Conservation (phyloP, 2,329 filamentous ascomycete genomes). For the Emmonsiellopsis sp. region DNA sequence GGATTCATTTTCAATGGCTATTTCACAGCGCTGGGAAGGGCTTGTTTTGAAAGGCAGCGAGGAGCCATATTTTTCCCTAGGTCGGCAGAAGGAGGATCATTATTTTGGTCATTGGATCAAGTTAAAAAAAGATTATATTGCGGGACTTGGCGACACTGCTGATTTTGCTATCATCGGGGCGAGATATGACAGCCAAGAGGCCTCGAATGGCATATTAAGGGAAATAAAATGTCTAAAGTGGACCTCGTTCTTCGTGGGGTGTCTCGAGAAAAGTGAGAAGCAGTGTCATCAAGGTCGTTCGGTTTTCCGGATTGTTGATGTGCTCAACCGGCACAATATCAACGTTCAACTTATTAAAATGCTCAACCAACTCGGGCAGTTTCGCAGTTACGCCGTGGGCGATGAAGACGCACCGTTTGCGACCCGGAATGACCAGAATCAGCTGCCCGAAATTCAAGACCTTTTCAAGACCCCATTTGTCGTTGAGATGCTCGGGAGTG, state of each 20-base stretch:
- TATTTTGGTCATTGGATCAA: conserved; percentile 57
- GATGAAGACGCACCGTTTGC: conserved; percentile 27
- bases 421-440: conserved; percentile 39
- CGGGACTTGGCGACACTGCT: conserved; percentile 67
- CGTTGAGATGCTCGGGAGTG: conserved; percentile 71
- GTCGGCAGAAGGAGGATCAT: conserved; percentile 27
- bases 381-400: conserved; percentile 32
- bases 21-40: conserved; percentile 63
- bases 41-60: conserved; percentile 69
- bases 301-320: conserved; percentile 57
- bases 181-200: conserved; percentile 57
- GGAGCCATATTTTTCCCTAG: conserved; percentile 61
- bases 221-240: conserved; percentile 51
- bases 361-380: conserved; percentile 41
- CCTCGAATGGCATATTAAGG: conserved; percentile 43
- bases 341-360: conserved; percentile 43
- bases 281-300: conserved; percentile 46
- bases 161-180: conserved; percentile 76
- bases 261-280: conserved; percentile 59
- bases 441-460: conserved; percentile 26
- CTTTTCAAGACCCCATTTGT: conserved; percentile 65
- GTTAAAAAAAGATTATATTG: conserved; percentile 78
- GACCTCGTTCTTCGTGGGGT: conserved; percentile 76
- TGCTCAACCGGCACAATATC: conserved; percentile 44
- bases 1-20: conserved; percentile 57